Percentiles rank a stretch among this genome's conserved stretches.
Evolutionary conservation across 2,329 filamentous ascomycete genomes (phyloP).

Genomic region (Clarireedia monteithiana): DNA sequence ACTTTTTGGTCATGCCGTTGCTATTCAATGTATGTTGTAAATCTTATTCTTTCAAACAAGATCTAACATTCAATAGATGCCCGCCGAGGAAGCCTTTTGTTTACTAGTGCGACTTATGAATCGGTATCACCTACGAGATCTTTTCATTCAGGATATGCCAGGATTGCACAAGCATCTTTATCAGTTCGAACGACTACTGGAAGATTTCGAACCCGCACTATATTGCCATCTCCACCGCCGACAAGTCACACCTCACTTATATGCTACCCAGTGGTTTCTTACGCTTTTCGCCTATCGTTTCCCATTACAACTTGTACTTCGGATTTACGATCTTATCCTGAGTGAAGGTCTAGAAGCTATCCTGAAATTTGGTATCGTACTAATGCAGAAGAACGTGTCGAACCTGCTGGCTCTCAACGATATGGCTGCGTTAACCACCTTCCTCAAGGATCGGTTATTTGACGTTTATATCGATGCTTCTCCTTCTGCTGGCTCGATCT

Average conservation of each 20-base stretch:
- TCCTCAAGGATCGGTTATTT: constrained; percentile 89
- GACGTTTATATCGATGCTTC: constrained; percentile 95
- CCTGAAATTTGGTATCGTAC: constrained; percentile 84
- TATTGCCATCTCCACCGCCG: constrained; percentile 89
- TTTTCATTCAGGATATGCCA: constrained; percentile 95
- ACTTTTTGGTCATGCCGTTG: constrained; percentile 93
- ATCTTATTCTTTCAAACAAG: background rate
- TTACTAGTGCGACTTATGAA: constrained; percentile 92
- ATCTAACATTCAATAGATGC: constrained; percentile 55
- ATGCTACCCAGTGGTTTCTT: constrained; percentile 98
- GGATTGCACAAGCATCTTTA: constrained; percentile 89
- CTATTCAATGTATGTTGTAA: constrained; percentile 70
- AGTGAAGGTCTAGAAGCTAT: constrained; percentile 91
- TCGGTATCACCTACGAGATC: constrained; percentile 84
- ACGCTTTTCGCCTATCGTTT: constrained; percentile 98
- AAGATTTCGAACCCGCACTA: constrained; percentile 87
- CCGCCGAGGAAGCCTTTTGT: constrained; percentile 93
- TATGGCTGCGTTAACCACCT: constrained; percentile 81
- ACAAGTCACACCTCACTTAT: constrained; percentile 83
- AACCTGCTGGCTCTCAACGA: constrained; percentile 77
- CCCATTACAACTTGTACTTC: constrained; percentile 87
- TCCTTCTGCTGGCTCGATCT: constrained; percentile 83
- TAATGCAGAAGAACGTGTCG: constrained; percentile 90
- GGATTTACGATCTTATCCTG: constrained; percentile 92
- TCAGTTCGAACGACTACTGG: constrained; percentile 87